Conservation (phyloP, 2,329 filamentous ascomycete species). For the Colletotrichum sp. region DNA sequence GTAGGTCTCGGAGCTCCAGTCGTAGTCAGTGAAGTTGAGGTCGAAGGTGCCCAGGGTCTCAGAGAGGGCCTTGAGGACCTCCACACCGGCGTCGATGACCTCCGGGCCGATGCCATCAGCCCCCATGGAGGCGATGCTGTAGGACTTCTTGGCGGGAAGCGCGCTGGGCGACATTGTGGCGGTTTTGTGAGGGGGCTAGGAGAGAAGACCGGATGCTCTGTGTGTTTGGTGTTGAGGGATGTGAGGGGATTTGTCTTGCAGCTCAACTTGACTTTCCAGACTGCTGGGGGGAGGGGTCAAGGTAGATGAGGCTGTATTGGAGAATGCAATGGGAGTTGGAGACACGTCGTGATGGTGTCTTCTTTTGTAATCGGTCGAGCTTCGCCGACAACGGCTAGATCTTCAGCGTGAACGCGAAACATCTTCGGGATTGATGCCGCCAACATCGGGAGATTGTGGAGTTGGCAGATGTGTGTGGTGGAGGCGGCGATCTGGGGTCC, state of each 20-base stretch:
- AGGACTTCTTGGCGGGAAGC: slow-evolving; percentile 33
- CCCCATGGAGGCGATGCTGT: slow-evolving; percentile 64
- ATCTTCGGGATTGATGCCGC: background rate
- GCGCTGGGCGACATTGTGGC: slow-evolving; percentile 18
- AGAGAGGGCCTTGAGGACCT: slow-evolving; percentile 61
- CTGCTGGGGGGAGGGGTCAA: background rate
- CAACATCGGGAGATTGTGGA: background rate
- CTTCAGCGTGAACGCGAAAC: background rate
- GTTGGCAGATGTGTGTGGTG: background rate
- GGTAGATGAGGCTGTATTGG: background rate
- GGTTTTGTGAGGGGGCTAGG: background rate
- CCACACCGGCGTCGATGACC: slow-evolving; percentile 65
- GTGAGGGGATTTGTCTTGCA: background rate
- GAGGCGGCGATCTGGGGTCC: slow-evolving; percentile 11
- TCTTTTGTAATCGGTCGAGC: slow-evolving; percentile 9
- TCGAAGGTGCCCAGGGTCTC: slow-evolving; percentile 60
- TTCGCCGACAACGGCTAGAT: slow-evolving; percentile 9
- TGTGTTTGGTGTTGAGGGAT: background rate
- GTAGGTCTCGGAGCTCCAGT: slow-evolving; percentile 72
- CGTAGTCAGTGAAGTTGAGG: slow-evolving; percentile 65
- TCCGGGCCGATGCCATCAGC: slow-evolving; percentile 69
- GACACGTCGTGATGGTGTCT: background rate
- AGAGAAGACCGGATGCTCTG: background rate
- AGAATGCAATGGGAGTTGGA: background rate
- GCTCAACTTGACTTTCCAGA: background rate